Percentiles rank a stretch among this genome's conserved stretches.
These are phyloP conservation scores for Kodamaea alishanica DNA, from an alignment of 1,139 yeast genomes.

Conservation along the genomic window DNA sequence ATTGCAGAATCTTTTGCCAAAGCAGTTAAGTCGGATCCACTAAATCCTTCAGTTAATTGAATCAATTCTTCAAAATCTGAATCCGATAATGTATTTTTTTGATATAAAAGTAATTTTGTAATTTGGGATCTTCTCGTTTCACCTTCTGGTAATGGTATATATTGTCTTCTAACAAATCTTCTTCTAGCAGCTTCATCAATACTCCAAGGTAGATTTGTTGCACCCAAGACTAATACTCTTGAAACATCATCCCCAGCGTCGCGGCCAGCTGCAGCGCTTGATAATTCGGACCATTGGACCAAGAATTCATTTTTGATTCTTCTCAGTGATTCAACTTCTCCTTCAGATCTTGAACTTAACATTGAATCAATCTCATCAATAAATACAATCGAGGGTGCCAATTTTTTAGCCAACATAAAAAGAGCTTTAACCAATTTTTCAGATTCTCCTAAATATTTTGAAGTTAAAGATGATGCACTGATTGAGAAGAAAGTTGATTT, in stretches of 20 bases:
- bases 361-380: constrained; percentile 96
- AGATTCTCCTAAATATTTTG: constrained; percentile 90
- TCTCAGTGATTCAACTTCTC: constrained; percentile 89
- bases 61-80: constrained; percentile 61
- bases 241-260: constrained; percentile 41
- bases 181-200: constrained; percentile 98
- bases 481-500: constrained; percentile 91
- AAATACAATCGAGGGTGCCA: constrained; percentile 91
- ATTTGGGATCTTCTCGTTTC: constrained; percentile 79
- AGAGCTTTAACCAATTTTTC: constrained; percentile 91
- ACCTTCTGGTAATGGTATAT: constrained; percentile 89
- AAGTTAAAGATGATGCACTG: constrained; percentile 86
- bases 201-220: constrained; percentile 96
- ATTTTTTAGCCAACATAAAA: constrained; percentile 76
- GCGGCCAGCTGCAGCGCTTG: constrained; percentile 86
- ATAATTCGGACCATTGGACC: constrained; percentile 93
- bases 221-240: constrained; percentile 88
- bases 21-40: constrained; percentile 94
- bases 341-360: constrained; percentile 77
- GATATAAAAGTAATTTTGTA: constrained; percentile 64
- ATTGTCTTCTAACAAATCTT: constrained; percentile 88
- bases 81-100: constrained; percentile 67
- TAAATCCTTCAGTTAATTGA: constrained; percentile 69
- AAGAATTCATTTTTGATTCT: constrained; percentile 91
- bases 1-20: constrained; percentile 96